phyloP scores from a whole-genome alignment of 2,329 filamentous ascomycete species.

The Exophiala sp. region DNA sequence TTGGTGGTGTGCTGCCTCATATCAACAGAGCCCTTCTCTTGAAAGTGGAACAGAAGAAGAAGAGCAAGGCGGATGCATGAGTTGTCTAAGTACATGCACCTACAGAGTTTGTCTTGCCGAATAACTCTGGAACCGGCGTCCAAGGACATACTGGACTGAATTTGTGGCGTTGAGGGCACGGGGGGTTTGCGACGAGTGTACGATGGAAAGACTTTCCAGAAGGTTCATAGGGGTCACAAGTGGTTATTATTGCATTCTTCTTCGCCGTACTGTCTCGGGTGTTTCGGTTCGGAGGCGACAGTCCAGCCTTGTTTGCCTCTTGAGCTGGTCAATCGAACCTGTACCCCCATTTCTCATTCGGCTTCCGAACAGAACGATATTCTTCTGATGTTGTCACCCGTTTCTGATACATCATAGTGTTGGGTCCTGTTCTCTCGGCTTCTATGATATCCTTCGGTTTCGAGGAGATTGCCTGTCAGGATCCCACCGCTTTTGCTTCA shows the following conservation, averaged over 20 bases:
- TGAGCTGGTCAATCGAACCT: too few species aligned
- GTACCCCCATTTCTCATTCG: not conserved
- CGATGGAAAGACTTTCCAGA: constrained; percentile 13
- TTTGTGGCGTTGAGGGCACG: constrained; percentile 16
- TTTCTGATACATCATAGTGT: not conserved
- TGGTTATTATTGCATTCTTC: constrained; percentile 15
- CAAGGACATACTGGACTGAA: constrained; percentile 12
- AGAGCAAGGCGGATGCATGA: constrained; percentile 51
- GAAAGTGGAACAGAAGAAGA: constrained; percentile 98
- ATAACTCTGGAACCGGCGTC: constrained; percentile 10
- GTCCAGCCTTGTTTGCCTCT: not conserved
- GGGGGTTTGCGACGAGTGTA: constrained; percentile 20
- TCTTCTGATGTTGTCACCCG: not conserved
- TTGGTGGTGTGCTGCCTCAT: constrained; percentile 94
- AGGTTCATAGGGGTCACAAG: constrained; percentile 15
- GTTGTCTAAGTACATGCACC: not conserved
- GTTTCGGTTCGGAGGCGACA: constrained; percentile 1
- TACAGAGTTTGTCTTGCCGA: constrained; percentile 1
- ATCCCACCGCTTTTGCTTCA: too few species aligned
- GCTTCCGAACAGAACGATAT: not conserved
- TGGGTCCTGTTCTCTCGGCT: too few species aligned
- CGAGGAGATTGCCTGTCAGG: too few species aligned
- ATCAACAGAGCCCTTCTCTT: constrained; percentile 95
- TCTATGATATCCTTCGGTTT: too few species aligned
- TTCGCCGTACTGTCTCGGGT: not conserved